These are phyloP conservation scores for Suhomyces emberorum DNA, from an alignment of 805 yeast genomes.

Conservation along the genomic window DNA sequence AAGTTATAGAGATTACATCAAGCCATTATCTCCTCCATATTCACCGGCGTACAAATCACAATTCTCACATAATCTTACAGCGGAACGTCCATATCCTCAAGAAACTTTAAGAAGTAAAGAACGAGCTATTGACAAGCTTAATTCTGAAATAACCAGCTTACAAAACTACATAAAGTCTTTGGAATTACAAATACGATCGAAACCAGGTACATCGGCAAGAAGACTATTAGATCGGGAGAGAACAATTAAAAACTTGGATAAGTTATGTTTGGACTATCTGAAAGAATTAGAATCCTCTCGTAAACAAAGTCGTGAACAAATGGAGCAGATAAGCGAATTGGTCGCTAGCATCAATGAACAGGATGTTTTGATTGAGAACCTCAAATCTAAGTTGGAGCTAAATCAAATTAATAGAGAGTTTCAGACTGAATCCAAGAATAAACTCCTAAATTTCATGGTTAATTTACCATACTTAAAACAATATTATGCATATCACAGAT, in stretches of 20 bases:
- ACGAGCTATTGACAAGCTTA: conserved; percentile 15
- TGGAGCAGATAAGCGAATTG: conserved; percentile 13
- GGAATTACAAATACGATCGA: conserved; percentile 12
- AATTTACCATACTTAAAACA: conserved; percentile 32
- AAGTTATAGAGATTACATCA: not conserved
- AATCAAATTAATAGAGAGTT: not conserved
- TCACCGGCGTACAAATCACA: conserved; percentile 11
- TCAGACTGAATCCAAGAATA: conserved; percentile 8
- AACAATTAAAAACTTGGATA: conserved; percentile 15
- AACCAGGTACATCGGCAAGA: conserved; percentile 4
- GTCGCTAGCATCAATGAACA: conserved; percentile 17
- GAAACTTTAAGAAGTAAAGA: conserved; percentile 7
- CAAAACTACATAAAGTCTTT: conserved; percentile 14
- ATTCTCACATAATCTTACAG: not conserved
- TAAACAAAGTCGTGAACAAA: conserved; percentile 11
- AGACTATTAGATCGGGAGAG: conserved; percentile 15
- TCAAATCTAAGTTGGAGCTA: not conserved
- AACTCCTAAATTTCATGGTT: conserved; percentile 11
- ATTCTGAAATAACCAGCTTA: conserved; percentile 14
- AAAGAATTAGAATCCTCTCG: conserved; percentile 2
- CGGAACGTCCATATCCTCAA: not conserved
- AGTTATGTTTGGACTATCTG: conserved; percentile 9
- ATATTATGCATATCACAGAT: conserved; percentile 22
- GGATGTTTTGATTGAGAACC: conserved; percentile 15
- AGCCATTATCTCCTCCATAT: conserved; percentile 4